Percentiles rank a stretch among this genome's conserved stretches.
These are phyloP conservation scores for Rugonectria rugulosa DNA, from an alignment of 2,329 filamentous ascomycete species.

Conservation along the genomic window DNA sequence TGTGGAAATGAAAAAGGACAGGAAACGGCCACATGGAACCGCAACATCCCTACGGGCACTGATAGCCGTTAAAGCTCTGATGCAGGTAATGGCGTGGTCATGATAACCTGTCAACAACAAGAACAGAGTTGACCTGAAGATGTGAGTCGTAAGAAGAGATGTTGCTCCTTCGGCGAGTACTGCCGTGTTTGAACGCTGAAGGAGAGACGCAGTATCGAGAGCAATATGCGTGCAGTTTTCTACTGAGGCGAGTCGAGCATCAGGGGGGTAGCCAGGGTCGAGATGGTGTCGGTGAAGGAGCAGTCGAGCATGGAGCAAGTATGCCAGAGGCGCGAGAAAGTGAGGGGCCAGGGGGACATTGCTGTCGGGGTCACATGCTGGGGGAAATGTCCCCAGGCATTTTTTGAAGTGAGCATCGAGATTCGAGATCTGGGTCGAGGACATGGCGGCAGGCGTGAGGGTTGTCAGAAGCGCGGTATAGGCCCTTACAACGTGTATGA, in stretches of 20 bases:
- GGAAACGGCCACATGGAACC: constrained; percentile 78
- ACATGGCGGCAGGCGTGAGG: constrained; percentile 72
- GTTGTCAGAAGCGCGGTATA: constrained; percentile 77
- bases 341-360: constrained; percentile 74
- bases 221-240: constrained; percentile 79
- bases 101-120: constrained; percentile 78
- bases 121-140: constrained; percentile 87
- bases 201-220: constrained; percentile 78
- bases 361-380: constrained; percentile 73
- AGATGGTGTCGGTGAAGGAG: constrained; percentile 90
- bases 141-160: constrained; percentile 79
- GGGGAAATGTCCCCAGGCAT: constrained; percentile 79
- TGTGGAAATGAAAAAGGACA: constrained; percentile 79
- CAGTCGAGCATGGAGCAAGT: constrained; percentile 84
- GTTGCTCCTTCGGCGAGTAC: constrained; percentile 71
- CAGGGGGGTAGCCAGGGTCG: constrained; percentile 70
- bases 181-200: constrained; percentile 70
- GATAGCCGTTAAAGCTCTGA: constrained; percentile 75
- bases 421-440: constrained; percentile 71
- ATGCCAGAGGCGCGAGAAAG: constrained; percentile 76
- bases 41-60: constrained; percentile 77
- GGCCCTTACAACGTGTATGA: constrained; percentile 82
- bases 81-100: constrained; percentile 74
- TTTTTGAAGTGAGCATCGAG: constrained; percentile 83
- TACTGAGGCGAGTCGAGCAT: constrained; percentile 74